phyloP scores from a whole-genome alignment of 2,329 filamentous ascomycete species.

The Annulohypoxylon truncatum region DNA sequence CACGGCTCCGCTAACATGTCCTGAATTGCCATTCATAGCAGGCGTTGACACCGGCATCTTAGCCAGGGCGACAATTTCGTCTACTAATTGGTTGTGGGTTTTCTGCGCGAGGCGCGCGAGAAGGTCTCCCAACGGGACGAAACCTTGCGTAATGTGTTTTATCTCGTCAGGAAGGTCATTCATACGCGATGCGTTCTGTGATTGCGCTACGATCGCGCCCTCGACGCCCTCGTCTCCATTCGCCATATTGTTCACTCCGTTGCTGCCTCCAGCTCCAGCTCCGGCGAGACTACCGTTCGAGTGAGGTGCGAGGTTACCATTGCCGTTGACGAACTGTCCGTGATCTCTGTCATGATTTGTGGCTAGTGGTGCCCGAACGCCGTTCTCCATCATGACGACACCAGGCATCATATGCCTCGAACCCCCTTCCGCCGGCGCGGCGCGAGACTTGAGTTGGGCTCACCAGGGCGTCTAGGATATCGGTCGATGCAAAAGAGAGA shows the following conservation, averaged over 20 bases:
- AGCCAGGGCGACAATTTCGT: conserved; percentile 76
- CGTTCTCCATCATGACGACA: conserved; percentile 66
- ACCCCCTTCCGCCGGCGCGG: conserved; percentile 51
- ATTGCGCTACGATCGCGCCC: conserved; percentile 39
- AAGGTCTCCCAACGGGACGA: conserved; percentile 79
- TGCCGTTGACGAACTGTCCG: conserved; percentile 51
- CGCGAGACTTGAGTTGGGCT: conserved; percentile 41
- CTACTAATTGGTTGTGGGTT: conserved; percentile 81
- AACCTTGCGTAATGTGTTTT: conserved; percentile 78
- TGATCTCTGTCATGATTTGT: conserved; percentile 68
- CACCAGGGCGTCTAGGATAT: conserved; percentile 32
- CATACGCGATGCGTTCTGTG: conserved; percentile 55
- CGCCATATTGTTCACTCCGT: conserved; percentile 46
- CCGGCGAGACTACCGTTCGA: conserved; percentile 38
- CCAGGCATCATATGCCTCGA: conserved; percentile 60
- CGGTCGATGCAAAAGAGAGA: conserved; percentile 19
- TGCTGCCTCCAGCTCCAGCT: conserved; percentile 38
- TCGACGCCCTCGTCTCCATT: conserved; percentile 46
- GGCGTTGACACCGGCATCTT: conserved; percentile 70
- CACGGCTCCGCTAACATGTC: conserved; percentile 51
- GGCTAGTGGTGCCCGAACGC: conserved; percentile 63
- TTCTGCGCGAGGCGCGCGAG: conserved; percentile 84
- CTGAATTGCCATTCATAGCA: conserved; percentile 63
- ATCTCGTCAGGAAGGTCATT: conserved; percentile 72
- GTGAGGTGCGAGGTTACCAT: conserved; percentile 35